Evolutionary conservation across 768 basidiomycete species (phyloP).

Genomic region (Russula dissimulans): DNA sequence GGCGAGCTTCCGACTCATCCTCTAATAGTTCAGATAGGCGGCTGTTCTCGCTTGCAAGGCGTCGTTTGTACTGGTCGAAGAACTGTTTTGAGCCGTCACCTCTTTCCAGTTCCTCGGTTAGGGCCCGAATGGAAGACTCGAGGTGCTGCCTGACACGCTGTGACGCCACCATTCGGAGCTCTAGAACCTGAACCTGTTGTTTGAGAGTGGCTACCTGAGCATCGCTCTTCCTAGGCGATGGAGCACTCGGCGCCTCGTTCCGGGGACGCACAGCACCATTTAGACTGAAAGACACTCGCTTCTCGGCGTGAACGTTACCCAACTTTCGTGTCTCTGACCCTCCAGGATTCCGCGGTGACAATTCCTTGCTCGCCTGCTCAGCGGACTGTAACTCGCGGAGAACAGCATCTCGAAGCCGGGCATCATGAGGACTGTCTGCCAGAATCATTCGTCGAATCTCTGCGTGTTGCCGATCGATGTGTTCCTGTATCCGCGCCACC

Average conservation of each 20-base stretch:
- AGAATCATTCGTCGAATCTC: slow-evolving; percentile 62
- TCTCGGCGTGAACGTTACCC: slow-evolving; percentile 42
- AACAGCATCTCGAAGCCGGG: slow-evolving; percentile 50
- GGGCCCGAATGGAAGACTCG: slow-evolving; percentile 47
- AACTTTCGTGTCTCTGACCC: slow-evolving; percentile 30
- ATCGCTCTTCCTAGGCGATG: slow-evolving; percentile 37
- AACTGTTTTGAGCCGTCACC: slow-evolving; percentile 59
- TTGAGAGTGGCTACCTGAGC: slow-evolving; percentile 41
- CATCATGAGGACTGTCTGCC: slow-evolving; percentile 47
- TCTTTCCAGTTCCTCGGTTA: slow-evolving; percentile 52
- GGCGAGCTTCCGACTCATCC: slow-evolving; percentile 56
- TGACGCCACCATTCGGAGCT: slow-evolving; percentile 59
- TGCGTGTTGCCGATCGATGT: slow-evolving; percentile 58
- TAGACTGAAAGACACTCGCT: slow-evolving; percentile 26
- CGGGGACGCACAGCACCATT: slow-evolving; percentile 31
- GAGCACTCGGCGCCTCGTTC: slow-evolving; percentile 30
- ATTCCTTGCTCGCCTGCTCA: slow-evolving; percentile 50
- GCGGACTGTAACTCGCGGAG: slow-evolving; percentile 53
- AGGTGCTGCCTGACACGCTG: slow-evolving; percentile 58
- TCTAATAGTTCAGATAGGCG: slow-evolving; percentile 46
- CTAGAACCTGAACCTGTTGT: slow-evolving; percentile 58
- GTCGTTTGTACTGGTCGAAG: slow-evolving; percentile 46
- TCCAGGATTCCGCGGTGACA: slow-evolving; percentile 31
- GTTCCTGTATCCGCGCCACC: slow-evolving; percentile 48
- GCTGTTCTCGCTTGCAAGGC: slow-evolving; percentile 48